Conservation (phyloP, 345 rosid species). For the Euclidium syriacum region DNA sequence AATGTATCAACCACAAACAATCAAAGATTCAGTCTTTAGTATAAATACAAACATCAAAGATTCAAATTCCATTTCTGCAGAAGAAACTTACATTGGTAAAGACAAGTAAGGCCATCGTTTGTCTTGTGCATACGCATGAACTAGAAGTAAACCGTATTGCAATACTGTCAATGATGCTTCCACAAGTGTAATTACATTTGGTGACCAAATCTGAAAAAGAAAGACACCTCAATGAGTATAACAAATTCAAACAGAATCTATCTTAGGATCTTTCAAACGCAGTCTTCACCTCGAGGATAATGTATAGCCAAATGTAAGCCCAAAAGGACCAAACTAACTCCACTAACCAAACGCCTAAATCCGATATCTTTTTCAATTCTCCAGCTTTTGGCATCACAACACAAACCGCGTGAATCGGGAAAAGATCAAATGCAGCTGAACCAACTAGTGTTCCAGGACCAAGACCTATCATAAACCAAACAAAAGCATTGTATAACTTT, state of each 20-base stretch:
- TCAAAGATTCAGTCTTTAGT: conserved; percentile 12
- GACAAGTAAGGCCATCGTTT: conserved; percentile 91
- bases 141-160: conserved; percentile 67
- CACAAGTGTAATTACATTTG: conserved; percentile 72
- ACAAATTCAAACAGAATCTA: neutral
- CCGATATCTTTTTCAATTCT: conserved; percentile 91
- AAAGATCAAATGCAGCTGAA: conserved; percentile 97
- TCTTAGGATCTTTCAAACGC: neutral
- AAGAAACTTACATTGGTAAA: conserved; percentile 64
- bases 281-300: conserved; percentile 79
- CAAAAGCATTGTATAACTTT: neutral
- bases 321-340: conserved; percentile 98
- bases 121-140: conserved; percentile 90
- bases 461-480: conserved; percentile 58
- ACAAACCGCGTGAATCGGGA: conserved; percentile 95
- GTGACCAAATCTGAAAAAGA: conserved; percentile 78
- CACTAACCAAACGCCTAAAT: conserved; percentile 88
- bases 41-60: no score
- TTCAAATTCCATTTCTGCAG: no score
- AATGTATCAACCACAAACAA: conserved; percentile 14
- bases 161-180: conserved; percentile 85
- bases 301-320: conserved; percentile 96
- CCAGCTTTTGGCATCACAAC: conserved; percentile 94
- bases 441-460: conserved; percentile 99
- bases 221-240: neutral